Base-by-base conservation (phyloP, 2,329 filamentous ascomycete species). In the Emergomyces pasteurianus region DNA sequence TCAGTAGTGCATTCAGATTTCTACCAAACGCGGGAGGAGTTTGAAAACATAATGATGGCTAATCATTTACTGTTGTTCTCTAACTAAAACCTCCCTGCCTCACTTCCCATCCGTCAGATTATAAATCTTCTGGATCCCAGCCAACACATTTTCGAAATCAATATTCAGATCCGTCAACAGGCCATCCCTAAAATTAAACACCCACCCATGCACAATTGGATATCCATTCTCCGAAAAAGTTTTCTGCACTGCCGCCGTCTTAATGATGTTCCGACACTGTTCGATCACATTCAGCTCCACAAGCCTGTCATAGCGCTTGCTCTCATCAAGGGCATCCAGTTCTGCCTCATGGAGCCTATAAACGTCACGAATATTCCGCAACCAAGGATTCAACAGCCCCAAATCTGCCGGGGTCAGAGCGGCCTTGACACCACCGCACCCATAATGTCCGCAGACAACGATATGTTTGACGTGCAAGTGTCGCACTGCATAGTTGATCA, bases 181-280 rank as follows among this genome's bases (percentile, higher is more conserved):
- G 10, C 86, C 86, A 67, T 88, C 83, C 59, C 82, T 74, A 67
- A 89, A 85, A 64, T 81, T 83, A 77, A 89, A 89, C 52, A 88
- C 86, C 86, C 86, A 89, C 42, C 85, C 86, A 74, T 88, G 86
- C 58, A 89, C 86, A 63, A 89, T 80, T 58, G 86, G 86, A 69
- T 81, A 89, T 65, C 80, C 74, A 67, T 87, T 84, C 69, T 81
- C 72, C 53, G 79, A 79, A 68, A 83, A 89, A 21, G 78, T 83
- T 69, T 75, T 81, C 78, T 76, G 86, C 77, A 70, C 74, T 10
- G 73, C 88, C 79, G 72, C 80, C 68, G 73, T 88, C 61, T 71
- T 71, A 60, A 71, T 67, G 26, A 71, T 63, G 54, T 70, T 71
- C 36, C 67, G 56, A 49, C 69, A 71, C 8, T 67, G 68, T 61